Evolutionary conservation across 2,329 filamentous ascomycete species (phyloP).

Genomic region (Aspergillus neoniger): DNA sequence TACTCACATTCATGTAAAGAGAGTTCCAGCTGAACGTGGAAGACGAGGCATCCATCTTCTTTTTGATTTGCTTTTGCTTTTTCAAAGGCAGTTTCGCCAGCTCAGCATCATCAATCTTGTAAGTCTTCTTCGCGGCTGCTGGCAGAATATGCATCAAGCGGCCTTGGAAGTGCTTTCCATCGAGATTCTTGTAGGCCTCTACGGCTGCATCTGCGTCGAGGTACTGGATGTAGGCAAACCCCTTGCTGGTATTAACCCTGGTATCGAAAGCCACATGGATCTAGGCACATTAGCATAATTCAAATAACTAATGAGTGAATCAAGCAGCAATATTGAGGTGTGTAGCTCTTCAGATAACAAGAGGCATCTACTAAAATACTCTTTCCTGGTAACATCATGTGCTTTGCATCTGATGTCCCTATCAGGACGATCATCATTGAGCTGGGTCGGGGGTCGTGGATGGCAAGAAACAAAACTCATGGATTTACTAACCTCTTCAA

Average conservation of each 20-base stretch:
- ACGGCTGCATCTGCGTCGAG: slow-evolving; percentile 70
- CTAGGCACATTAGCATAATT: slow-evolving; percentile 58
- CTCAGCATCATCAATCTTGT: slow-evolving; percentile 81
- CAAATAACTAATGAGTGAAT: slow-evolving; percentile 28
- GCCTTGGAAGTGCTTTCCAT: slow-evolving; percentile 88
- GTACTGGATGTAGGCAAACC: slow-evolving; percentile 86
- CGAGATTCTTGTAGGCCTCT: slow-evolving; percentile 74
- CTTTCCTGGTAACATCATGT: slow-evolving; percentile 88
- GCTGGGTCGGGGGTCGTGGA: slow-evolving; percentile 28
- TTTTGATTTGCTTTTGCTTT: slow-evolving; percentile 87
- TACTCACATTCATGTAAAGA: slow-evolving; percentile 88
- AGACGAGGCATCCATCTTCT: slow-evolving; percentile 75
- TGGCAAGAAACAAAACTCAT: slow-evolving; percentile 11
- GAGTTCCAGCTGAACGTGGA: slow-evolving; percentile 96
- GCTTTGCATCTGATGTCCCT: slow-evolving; percentile 99
- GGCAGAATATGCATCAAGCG: slow-evolving; percentile 88
- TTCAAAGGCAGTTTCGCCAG: slow-evolving; percentile 91
- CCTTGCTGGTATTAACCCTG: slow-evolving; percentile 73
- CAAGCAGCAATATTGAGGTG: slow-evolving; percentile 19
- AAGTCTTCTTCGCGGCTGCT: slow-evolving; percentile 76
- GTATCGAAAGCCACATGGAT: slow-evolving; percentile 80
- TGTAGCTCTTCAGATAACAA: slow-evolving; percentile 69
- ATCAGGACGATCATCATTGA: slow-evolving; percentile 97
- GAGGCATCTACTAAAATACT: slow-evolving; percentile 99
- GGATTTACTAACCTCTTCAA: slow-evolving; percentile 78